A percentile compares a stretch with the other conserved stretches of the same genome.
phyloP scores from a whole-genome alignment of 108 stramenopile genomes.

The Fragilaria radians region DNA sequence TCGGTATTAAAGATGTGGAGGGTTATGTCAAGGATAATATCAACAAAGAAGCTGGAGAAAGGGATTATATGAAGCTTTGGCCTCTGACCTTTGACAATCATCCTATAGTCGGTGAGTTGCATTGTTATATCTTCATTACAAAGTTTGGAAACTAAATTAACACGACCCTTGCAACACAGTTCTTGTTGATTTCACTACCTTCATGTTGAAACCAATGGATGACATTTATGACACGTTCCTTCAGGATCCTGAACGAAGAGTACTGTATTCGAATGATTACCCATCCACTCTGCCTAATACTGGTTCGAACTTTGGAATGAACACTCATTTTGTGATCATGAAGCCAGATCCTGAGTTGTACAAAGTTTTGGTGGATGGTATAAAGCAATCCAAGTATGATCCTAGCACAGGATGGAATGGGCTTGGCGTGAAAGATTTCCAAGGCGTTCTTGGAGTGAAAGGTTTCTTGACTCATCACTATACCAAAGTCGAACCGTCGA shows the following conservation, averaged over 20 bases:
- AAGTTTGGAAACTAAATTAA: not conserved
- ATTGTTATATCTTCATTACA: not conserved
- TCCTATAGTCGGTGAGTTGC: not conserved
- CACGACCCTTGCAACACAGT: not conserved
- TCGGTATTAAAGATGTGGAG: not conserved
- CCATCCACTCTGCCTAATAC: not conserved
- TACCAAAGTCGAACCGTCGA: not conserved
- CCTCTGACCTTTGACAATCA: not conserved
- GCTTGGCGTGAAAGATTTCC: not conserved
- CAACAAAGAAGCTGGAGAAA: conserved; percentile 1
- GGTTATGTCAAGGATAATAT: conserved; percentile 4
- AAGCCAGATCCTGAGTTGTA: not conserved
- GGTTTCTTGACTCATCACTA: not conserved
- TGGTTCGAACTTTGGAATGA: not conserved
- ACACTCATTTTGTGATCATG: not conserved
- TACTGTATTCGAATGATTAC: not conserved
- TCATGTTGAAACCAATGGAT: conserved; percentile 2
- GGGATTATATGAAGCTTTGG: not conserved
- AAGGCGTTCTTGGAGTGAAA: not conserved
- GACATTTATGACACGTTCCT: not conserved
- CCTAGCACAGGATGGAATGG: conserved; percentile 1
- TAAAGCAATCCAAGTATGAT: not conserved
- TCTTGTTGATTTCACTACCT: conserved; percentile 2
- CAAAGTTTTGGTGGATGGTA: not conserved
- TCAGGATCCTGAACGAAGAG: not conserved